These are phyloP conservation scores for Neurospora hispaniola DNA, from an alignment of 495 filamentous ascomycete species.

Conservation along the genomic window DNA sequence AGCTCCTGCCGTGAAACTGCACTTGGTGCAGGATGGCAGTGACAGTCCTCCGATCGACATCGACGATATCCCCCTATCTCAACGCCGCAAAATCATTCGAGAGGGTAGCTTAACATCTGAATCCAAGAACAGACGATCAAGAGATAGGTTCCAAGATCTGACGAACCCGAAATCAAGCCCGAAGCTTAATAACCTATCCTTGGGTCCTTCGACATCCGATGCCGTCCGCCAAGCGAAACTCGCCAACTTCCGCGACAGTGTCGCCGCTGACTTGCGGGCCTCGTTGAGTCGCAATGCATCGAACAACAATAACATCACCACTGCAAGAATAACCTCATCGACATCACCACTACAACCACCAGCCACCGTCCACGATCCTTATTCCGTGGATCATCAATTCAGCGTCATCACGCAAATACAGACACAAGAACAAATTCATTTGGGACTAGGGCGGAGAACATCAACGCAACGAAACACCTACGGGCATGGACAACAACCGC, in stretches of 20 bases:
- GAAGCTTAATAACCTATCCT: constrained; percentile 12
- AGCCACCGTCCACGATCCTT: neutral
- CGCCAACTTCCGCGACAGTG: constrained; percentile 63
- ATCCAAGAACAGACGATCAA: neutral
- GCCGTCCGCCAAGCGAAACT: constrained; percentile 49
- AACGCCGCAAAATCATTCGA: constrained; percentile 47
- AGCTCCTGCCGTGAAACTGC: constrained; percentile 9
- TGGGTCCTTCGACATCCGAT: constrained; percentile 19
- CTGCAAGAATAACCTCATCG: neutral
- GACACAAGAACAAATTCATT: neutral
- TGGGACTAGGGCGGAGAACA: neutral
- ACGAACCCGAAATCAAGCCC: constrained; percentile 12
- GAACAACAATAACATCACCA: neutral
- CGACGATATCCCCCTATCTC: constrained; percentile 67
- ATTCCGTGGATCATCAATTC: neutral
- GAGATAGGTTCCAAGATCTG: constrained; percentile 4
- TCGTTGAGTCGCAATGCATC: neutral
- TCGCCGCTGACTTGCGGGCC: constrained; percentile 51
- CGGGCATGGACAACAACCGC: neutral
- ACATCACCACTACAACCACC: neutral
- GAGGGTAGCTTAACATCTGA: constrained; percentile 23
- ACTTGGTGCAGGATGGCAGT: constrained; percentile 1
- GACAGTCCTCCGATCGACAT: constrained; percentile 26
- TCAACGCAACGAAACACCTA: neutral
- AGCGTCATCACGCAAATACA: neutral